Base-by-base conservation (phyloP, 192 early-diverging fungal genomes). In the Phlyctochytrium arcticum region DNA sequence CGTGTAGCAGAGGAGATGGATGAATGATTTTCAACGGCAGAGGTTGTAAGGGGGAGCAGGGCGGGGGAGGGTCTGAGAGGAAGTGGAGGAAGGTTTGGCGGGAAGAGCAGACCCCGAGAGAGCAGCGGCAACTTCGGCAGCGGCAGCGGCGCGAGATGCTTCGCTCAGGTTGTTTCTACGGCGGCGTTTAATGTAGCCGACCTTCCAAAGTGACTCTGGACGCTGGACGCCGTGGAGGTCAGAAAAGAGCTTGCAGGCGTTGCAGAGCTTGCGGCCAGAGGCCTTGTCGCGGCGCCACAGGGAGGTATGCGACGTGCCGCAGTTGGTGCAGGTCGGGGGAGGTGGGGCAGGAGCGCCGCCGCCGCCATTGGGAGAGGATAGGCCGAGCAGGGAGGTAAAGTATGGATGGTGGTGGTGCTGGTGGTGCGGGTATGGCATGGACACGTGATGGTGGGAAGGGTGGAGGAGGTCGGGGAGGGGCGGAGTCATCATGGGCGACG, bases 261-360 rank as follows among this genome's bases (percentile, higher is more conserved):
- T 53, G 50, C 50, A 53, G 12, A 53, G 3, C 26, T 53, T 53
- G 3, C n/a, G 50, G n/a, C 50, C 50, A 53, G 50, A 53, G 10
- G 50, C 26, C 26, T 53, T 53, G 50, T 53, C 50, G 0, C 50
- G 50, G 12, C 50, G 50, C 50, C 50, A 53, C 17, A 53, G 50
- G 19, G 50, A 53, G 12, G 50, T 53, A 27, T 27, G 50, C 12
- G n/a, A 19, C 24, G 50, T 53, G 17, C 26, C 19, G 50, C 50
- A 53, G 24, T 53, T 53, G 12, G 50, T 27, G 50, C 50, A 53
- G 39, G 21, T 19, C 2, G 39, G 39, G 12, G 39, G 39, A 2
- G 39, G 21, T 12, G 39, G 12, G 12, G 39, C 15, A 19, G 39
- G 1, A 44, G 39, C 12, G 2, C 2, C 15, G 39, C 12, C 21